Conservation (phyloP, 345 rosid genomes). For the Kandelia obovata region DNA sequence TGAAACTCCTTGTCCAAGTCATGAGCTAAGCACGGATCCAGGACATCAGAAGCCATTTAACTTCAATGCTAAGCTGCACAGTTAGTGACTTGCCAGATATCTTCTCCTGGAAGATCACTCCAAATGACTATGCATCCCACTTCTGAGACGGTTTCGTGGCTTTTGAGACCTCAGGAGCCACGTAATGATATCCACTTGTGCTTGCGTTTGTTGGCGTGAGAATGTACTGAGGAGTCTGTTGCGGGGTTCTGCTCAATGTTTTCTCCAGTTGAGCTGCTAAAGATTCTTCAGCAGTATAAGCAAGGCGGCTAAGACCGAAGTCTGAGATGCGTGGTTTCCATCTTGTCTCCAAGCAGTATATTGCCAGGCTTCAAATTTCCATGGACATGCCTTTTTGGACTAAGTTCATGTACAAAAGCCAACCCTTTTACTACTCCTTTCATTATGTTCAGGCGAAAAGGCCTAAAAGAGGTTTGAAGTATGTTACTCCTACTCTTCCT, state of each 20-base stretch:
- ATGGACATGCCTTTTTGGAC: slow-evolving; percentile 26
- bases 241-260: slow-evolving; percentile 8
- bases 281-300: slow-evolving; percentile 16
- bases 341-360: slow-evolving; percentile 22
- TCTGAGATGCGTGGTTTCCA: slow-evolving; percentile 33
- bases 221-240: slow-evolving; percentile 11
- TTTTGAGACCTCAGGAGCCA: slow-evolving; percentile 27
- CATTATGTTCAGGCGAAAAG: slow-evolving; percentile 16
- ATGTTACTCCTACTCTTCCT: slow-evolving; percentile 24
- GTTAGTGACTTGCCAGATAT: slow-evolving; percentile 25
- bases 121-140: slow-evolving; percentile 36
- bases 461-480: slow-evolving; percentile 25
- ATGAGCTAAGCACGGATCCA: slow-evolving; percentile 23
- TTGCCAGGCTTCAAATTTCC: slow-evolving; percentile 27
- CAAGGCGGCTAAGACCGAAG: slow-evolving; percentile 23
- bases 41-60: slow-evolving; percentile 16
- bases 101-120: slow-evolving; percentile 22
- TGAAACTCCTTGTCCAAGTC: slow-evolving; percentile 14
- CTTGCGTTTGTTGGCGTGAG: slow-evolving; percentile 20
- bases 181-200: slow-evolving; percentile 8
- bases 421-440: slow-evolving; percentile 25
- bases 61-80: slow-evolving; percentile 19
- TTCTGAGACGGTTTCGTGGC: slow-evolving; percentile 25
- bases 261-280: slow-evolving; percentile 5
- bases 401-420: slow-evolving; percentile 23